Evolutionary conservation across 2,329 filamentous ascomycete genomes (phyloP), one percentile per base, ranked within the genome.

Genomic region (Madurella mycetomatis): DNA sequence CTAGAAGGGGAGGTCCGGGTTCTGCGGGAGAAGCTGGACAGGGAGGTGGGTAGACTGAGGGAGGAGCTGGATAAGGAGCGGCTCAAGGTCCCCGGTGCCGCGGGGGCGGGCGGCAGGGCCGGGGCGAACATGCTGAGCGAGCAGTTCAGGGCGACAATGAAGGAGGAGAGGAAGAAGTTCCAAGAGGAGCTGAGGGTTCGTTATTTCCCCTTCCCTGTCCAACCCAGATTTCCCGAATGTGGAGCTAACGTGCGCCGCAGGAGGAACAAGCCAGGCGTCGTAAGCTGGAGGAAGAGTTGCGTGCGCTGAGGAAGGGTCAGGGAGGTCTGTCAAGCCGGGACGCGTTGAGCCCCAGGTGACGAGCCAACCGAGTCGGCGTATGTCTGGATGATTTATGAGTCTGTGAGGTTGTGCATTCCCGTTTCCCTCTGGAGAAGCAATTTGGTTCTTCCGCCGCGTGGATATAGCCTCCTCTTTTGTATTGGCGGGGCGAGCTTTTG

Each of bases 111-210:
- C 54, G 3, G 50, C 39, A 70, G 75, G 5, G 70, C 71, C 0
- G 78, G 78, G 2, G 78, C 78, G 12, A 72, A 72, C 9, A 73
- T 80, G 73, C 70, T 81, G 58, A 81, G 78, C 64, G 78, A 81
- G 68, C 78, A 81, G 67, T 81, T 81, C 69, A 68, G 78, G 46
- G 70, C 74, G 8, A 79, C 76, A 18, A 80, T 81, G 78, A 75
- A 78, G 61, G 77, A 79, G 64, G 78, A 81, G 70, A 73, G 78
- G 60, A 80, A 74, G 71, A 79, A 76, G 67, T 81, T 79, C 69
- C 77, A 81, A 58, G 77, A 81, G 59, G 79, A 80, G 55, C 64
- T 81, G 41, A 73, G 69, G 70, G 77, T 79, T 66, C 63, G 76
- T 62, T 62, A 54, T 25, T 44, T 16, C 15, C 16, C 11, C 18